Percentiles rank a stretch among this genome's conserved stretches.
Conservation (phyloP, 768 basidiomycete species). For the Auricularia cornea region DNA sequence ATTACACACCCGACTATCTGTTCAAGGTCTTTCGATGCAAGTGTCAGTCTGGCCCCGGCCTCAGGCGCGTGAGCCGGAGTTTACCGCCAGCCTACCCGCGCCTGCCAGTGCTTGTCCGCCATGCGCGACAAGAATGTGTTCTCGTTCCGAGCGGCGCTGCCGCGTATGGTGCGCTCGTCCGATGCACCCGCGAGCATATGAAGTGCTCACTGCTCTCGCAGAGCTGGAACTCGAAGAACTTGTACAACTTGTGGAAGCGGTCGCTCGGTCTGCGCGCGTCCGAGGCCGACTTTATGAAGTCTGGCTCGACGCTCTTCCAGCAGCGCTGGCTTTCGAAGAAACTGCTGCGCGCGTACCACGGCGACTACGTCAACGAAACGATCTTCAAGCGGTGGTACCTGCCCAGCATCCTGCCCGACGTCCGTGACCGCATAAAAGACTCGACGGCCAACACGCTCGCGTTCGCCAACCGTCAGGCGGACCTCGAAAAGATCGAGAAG, state of each 20-base stretch:
- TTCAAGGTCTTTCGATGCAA: too few relatives aligned
- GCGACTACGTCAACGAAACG: slow-evolving; percentile 86
- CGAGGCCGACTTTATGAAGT: slow-evolving; percentile 51
- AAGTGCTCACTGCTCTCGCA: slow-evolving; percentile 21
- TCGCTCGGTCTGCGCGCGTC: slow-evolving; percentile 42
- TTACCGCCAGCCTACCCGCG: too few relatives aligned
- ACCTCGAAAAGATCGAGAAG: slow-evolving; percentile 36
- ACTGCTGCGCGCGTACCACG: slow-evolving; percentile 88
- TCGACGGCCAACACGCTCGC: not conserved
- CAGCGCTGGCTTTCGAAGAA: slow-evolving; percentile 86
- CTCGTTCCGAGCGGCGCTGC: slow-evolving; percentile 46
- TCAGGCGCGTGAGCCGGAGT: too few relatives aligned
- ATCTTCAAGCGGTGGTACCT: slow-evolving; percentile 95
- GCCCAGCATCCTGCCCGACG: slow-evolving; percentile 77
- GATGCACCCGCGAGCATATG: not conserved
- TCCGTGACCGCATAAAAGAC: slow-evolving; percentile 56
- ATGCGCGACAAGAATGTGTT: slow-evolving; percentile 46
- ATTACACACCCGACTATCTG: too few relatives aligned
- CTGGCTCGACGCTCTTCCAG: slow-evolving; percentile 66
- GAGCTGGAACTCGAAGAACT: slow-evolving; percentile 85
- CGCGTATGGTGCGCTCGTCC: slow-evolving; percentile 58
- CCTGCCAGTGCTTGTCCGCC: too few relatives aligned
- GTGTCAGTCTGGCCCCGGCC: too few relatives aligned
- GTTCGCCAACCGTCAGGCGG: slow-evolving; percentile 22
- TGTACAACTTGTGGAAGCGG: slow-evolving; percentile 84